phyloP scores from a whole-genome alignment of 176 grass and related monocot species.

The Themeda triandra region DNA sequence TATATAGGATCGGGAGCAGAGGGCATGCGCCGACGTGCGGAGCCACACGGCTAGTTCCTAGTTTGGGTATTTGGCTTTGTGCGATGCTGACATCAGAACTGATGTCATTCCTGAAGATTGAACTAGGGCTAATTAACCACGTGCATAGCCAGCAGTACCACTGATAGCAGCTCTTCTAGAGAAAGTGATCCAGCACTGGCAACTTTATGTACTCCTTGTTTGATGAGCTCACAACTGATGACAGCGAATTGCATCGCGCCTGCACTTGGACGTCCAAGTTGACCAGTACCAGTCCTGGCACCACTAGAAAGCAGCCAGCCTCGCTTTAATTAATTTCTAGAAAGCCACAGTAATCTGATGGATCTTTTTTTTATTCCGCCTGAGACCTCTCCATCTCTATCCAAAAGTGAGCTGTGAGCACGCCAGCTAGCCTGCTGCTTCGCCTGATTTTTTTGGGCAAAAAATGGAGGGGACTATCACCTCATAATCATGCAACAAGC shows the following conservation, averaged over 20 bases:
- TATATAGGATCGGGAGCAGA: neutral
- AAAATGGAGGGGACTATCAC: no score
- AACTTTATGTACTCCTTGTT: neutral
- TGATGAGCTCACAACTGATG: neutral
- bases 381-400: no score
- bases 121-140: neutral
- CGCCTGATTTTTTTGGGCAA: no score
- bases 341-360: no score
- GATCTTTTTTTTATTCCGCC: no score
- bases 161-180: neutral
- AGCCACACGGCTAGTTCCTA: neutral
- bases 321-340: no score
- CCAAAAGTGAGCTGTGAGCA: no score
- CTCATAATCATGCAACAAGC: no score
- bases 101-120: neutral
- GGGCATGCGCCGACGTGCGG: neutral
- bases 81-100: neutral
- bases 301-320: neutral
- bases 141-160: neutral
- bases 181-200: neutral
- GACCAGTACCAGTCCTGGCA: neutral
- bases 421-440: no score
- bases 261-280: neutral
- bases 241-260: neutral
- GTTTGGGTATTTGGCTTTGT: neutral